Evolutionary conservation across 2,329 filamentous ascomycete genomes (phyloP), one percentile per base, ranked within the genome.

Genomic region (Cyanodermella asteris): DNA sequence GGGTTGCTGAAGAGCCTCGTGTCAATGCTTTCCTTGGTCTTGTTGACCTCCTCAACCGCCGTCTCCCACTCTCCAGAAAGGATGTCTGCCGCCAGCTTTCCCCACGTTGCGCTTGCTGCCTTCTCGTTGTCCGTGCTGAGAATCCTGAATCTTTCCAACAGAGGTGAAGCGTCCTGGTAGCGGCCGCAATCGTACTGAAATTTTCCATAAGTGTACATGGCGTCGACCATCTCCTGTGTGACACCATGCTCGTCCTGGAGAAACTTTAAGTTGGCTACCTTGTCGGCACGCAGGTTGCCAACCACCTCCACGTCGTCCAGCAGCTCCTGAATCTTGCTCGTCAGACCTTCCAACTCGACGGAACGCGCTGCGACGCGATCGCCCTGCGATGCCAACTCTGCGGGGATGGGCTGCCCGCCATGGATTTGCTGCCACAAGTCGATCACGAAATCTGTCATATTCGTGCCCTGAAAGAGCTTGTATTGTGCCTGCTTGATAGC

Each of bases 101-200:
- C 87, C 87, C 87, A 97, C 32, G 82, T 94, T 31, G 87, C 87
- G 27, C 77, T 76, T 29, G 78, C 69, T 37, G 93, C 84, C 59
- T 91, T 91, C 63, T 94, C 87, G 57, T 91, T 91, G 53, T 97
- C 87, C 41, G 84, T 97, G 29, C 84, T 93, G 40, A 97, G 67
- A 36, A 97, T 81, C 45, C 87, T 77, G 70, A 94, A 97, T 49
- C 91, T 80, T 59, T 93, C 94, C 26, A 97, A 72, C 38, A 91
- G 64, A 46, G 94, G 87, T 34, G 81, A 74, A 16, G 87, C 84
- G 39, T 75, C 74, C 27, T 59, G 70, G 52, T 97, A 97, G 55
- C 82, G 80, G 37, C 87, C 87, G 49, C 82, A 93, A 58, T 78
- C 84, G 60, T 94, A 97, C 59, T 91, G 80, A 56, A 93, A 93